Evolutionary conservation across 345 rosid species (phyloP), one percentile per base, ranked within the genome.

Genomic region (Adansonia digitata): DNA sequence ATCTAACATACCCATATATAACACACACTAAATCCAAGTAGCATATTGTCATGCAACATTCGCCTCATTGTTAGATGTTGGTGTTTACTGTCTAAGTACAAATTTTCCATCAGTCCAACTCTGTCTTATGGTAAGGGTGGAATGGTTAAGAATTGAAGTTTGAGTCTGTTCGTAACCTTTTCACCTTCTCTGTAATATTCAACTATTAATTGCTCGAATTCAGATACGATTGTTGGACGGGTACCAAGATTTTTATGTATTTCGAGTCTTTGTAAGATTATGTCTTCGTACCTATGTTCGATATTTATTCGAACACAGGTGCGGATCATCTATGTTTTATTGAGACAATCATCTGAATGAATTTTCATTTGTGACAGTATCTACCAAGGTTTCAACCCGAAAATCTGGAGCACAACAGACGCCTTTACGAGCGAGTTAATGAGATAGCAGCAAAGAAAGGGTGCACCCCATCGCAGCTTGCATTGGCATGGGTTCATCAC

Each of bases 401-500:
- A 79, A 92, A 86, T 67, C 59, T 88, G 55, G 89, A 85, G 35
- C 86, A 87, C 69, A 88, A 88, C 78, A 69, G 59, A 51, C 72
- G 70, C 14, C 39, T 88, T 0, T 89, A 79, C 3, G 86, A 88
- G 65, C 75, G 61, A 14, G 87, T 88, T 27, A 80, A 62, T 51
- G 89, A 76, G 62, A 87, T 91, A 17, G 86, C 91, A 0, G 69
- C 52, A 5, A 85, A 77, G 78, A 89, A 89, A 65, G 81, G 84
- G 0, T 89, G 94, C 85, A 83, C 88, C 29, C 78, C 90, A 0
- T 85, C 82, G n/a, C 91, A 89, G 79, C 82, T 91, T 60, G 94
- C 93, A n/a, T 77, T 90, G 1, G 88, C 92, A n/a, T 92, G 91
- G 97, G 78, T 89, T 45, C 93, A 89, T 77, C 63, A 71, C 64